Percentiles rank a stretch among this genome's conserved stretches.
phyloP scores from a whole-genome alignment of 371 early-diverging fungal genomes.

The Syncephalastrum sp. region DNA sequence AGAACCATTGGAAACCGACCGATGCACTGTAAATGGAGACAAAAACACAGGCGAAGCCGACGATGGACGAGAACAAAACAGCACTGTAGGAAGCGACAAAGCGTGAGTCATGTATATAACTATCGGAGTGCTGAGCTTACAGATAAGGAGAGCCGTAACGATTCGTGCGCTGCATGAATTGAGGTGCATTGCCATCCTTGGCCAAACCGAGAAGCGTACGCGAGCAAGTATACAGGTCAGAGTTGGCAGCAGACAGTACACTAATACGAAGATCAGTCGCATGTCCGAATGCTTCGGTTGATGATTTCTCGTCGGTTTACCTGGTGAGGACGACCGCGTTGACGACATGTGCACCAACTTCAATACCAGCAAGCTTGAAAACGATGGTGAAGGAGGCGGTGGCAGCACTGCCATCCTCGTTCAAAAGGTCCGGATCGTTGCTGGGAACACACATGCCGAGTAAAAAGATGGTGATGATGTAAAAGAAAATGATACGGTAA shows the following conservation, averaged over 20 bases:
- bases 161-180: conserved; percentile 40
- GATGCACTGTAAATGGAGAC: conserved; percentile 44
- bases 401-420: conserved; percentile 29
- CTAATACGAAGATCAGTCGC: conserved; percentile 18
- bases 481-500: conserved; percentile 73
- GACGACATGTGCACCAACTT: conserved; percentile 62
- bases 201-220: conserved; percentile 61
- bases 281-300: not conserved
- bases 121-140: conserved; percentile 6
- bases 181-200: conserved; percentile 60
- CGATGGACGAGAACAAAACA: conserved; percentile 45
- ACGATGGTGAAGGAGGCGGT: conserved; percentile 69
- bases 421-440: conserved; percentile 47
- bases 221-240: conserved; percentile 62
- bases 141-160: conserved; percentile 54
- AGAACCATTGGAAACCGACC: conserved; percentile 65
- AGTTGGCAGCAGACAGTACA: conserved; percentile 68
- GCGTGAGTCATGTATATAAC: not conserved
- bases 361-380: conserved; percentile 61
- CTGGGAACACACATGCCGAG: conserved; percentile 62
- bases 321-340: conserved; percentile 68
- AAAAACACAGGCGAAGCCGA: conserved; percentile 55
- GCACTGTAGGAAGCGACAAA: conserved; percentile 17
- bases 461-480: conserved; percentile 66
- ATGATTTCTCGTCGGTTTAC: not conserved